Evolutionary conservation across 2,329 filamentous ascomycete species (phyloP).

Genomic region (Graphiopsis chlorocephala): DNA sequence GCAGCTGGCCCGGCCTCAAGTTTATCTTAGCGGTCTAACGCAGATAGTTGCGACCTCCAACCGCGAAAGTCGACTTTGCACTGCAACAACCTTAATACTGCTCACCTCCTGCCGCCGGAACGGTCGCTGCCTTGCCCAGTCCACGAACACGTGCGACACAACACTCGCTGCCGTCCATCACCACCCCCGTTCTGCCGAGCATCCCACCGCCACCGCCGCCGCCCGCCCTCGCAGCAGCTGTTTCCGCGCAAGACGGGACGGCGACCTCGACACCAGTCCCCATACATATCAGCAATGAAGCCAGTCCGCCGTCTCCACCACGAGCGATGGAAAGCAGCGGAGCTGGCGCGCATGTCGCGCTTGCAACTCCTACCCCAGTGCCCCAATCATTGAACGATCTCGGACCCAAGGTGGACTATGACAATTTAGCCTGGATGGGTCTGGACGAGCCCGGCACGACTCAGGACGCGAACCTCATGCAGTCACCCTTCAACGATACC

Average conservation of each 20-base stretch:
- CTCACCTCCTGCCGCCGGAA: neutral
- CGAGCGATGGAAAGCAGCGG: slow-evolving; percentile 28
- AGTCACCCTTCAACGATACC: slow-evolving; percentile 12
- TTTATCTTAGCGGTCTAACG: neutral
- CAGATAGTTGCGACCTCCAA: neutral
- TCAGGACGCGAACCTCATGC: neutral
- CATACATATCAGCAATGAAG: slow-evolving; percentile 23
- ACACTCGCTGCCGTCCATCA: neutral
- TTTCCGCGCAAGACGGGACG: slow-evolving; percentile 12
- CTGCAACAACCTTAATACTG: neutral
- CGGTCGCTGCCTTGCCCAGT: neutral
- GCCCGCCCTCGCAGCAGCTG: slow-evolving; percentile 3
- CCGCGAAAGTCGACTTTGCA: slow-evolving; percentile 3
- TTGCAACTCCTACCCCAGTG: slow-evolving; percentile 15
- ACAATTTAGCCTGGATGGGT: slow-evolving; percentile 11
- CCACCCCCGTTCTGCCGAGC: neutral
- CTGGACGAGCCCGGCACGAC: slow-evolving; percentile 5
- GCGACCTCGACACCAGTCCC: slow-evolving; percentile 5
- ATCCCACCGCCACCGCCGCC: neutral
- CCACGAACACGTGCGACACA: neutral
- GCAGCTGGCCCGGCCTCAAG: neutral
- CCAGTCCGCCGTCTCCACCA: slow-evolving; percentile 20
- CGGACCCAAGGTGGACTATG: slow-evolving; percentile 6
- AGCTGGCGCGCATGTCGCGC: slow-evolving; percentile 24
- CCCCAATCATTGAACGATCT: slow-evolving; percentile 12